Percentiles rank a stretch among this genome's conserved stretches.
These are phyloP conservation scores for Elsinoe perseae DNA, from an alignment of 2,329 filamentous ascomycete genomes.

Conservation along the genomic window DNA sequence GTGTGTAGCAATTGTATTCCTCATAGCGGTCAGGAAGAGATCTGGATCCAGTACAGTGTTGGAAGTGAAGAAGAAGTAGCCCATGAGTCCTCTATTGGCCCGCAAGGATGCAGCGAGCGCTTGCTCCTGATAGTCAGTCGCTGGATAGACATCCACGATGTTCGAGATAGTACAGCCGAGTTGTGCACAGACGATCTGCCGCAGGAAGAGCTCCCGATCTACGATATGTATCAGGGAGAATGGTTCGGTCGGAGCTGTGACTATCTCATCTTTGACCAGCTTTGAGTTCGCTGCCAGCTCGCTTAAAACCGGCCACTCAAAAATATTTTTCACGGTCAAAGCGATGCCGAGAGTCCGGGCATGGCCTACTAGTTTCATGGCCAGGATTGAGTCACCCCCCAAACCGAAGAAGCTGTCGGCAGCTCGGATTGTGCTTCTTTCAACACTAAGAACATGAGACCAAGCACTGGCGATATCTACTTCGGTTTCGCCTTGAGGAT, in stretches of 20 bases:
- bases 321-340: conserved; percentile 20
- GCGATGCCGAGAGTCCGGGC: conserved; percentile 48
- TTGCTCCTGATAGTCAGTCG: conserved; percentile 23
- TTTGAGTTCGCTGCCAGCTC: conserved; percentile 15
- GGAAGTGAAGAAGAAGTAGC: conserved; percentile 59
- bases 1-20: conserved; percentile 46
- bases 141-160: conserved; percentile 25
- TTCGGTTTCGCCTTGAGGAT: neutral
- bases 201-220: neutral
- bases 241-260: neutral
- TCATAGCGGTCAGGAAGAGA: conserved; percentile 44
- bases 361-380: conserved; percentile 35
- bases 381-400: conserved; percentile 12
- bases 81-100: conserved; percentile 52
- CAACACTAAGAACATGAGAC: neutral
- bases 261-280: neutral
- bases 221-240: neutral
- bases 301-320: neutral
- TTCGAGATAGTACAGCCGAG: neutral
- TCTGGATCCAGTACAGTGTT: conserved; percentile 43
- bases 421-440: neutral
- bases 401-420: conserved; percentile 8
- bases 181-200: neutral
- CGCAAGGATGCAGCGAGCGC: conserved; percentile 49
- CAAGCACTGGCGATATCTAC: neutral